Evolutionary conservation across 129 eudicot genomes (phyloP).

Genomic region (Tagetes patula): DNA sequence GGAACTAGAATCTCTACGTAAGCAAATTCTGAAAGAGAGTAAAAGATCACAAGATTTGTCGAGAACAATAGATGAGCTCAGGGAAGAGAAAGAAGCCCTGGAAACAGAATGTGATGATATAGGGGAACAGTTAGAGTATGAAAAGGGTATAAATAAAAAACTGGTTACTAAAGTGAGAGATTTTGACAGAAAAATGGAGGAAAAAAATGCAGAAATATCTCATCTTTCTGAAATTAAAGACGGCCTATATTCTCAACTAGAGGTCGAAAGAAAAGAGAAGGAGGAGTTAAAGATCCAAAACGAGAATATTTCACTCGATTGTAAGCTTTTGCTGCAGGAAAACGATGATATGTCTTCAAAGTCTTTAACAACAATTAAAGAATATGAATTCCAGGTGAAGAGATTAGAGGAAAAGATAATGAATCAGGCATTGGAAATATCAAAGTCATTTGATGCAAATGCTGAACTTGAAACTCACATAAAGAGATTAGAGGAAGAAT

Average conservation of each 20-base stretch:
- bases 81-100: constrained; percentile 58
- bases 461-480: constrained; percentile 59
- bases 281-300: constrained; percentile 46
- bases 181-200: constrained; percentile 50
- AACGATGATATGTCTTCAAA: constrained; percentile 44
- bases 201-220: constrained; percentile 48
- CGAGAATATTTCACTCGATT: constrained; percentile 48
- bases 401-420: constrained; percentile 60
- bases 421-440: constrained; percentile 50
- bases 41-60: constrained; percentile 65
- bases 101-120: constrained; percentile 50
- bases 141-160: constrained; percentile 54
- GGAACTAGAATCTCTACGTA: constrained; percentile 78
- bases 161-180: constrained; percentile 57
- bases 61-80: constrained; percentile 38
- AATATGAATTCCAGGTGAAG: constrained; percentile 47
- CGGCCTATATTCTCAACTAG: constrained; percentile 51
- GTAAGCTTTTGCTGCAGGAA: constrained; percentile 53
- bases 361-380: constrained; percentile 47
- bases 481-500: constrained; percentile 55
- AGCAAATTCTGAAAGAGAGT: constrained; percentile 73
- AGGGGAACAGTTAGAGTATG: constrained; percentile 46
- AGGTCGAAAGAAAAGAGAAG: constrained; percentile 60
- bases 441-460: constrained; percentile 49
- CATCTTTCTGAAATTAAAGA: constrained; percentile 42